Evolutionary conservation across 257 asterid genomes (phyloP).

Genomic region (Nicotiana obtusifolia): DNA sequence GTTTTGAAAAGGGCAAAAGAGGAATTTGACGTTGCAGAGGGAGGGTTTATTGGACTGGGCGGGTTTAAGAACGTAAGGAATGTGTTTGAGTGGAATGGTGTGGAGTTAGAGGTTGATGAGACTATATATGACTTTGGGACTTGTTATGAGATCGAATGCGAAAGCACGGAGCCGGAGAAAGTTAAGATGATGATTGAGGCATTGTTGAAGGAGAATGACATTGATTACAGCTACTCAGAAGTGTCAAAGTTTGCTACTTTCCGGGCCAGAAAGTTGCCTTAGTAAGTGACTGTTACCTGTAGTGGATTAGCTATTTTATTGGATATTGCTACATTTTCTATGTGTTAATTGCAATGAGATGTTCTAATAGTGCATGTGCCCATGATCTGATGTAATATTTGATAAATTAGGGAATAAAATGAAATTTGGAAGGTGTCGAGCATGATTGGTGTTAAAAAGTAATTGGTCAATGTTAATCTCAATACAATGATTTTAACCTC

Average conservation of each 20-base stretch:
- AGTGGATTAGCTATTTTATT: background rate
- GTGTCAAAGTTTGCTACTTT: slow-evolving; percentile 80
- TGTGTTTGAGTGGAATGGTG: slow-evolving; percentile 78
- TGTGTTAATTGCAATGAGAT: background rate
- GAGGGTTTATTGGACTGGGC: slow-evolving; percentile 66
- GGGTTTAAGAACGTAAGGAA: slow-evolving; percentile 72
- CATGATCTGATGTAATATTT: background rate
- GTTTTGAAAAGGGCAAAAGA: slow-evolving; percentile 66
- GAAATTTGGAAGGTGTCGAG: background rate
- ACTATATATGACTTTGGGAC: slow-evolving; percentile 79
- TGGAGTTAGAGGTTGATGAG: slow-evolving; percentile 82
- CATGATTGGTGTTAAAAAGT: background rate
- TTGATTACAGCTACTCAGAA: slow-evolving; percentile 60
- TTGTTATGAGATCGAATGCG: slow-evolving; percentile 85
- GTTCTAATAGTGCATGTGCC: background rate
- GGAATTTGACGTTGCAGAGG: slow-evolving; percentile 55
- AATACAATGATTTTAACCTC: background rate
- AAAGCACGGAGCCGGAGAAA: slow-evolving; percentile 79
- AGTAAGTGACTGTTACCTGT: slow-evolving; percentile 26
- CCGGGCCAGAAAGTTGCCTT: slow-evolving; percentile 71
- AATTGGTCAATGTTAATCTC: background rate
- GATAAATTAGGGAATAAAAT: background rate
- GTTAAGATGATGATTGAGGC: slow-evolving; percentile 59
- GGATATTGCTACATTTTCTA: background rate
- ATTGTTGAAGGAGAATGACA: slow-evolving; percentile 63